phyloP scores from a whole-genome alignment of 805 yeast species.

The Vanderwaltozyma polyspora region DNA sequence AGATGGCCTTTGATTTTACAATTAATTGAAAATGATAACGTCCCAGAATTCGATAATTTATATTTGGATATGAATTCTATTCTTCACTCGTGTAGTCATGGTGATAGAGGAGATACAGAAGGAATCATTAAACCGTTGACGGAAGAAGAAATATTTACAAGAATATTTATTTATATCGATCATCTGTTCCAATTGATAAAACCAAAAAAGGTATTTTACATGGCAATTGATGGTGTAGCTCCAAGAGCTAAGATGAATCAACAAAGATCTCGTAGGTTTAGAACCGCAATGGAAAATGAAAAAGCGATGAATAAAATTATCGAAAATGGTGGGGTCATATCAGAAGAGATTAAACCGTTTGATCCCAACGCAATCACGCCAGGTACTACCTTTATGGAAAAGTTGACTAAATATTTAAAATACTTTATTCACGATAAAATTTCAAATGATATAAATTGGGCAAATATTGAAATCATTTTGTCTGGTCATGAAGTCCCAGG shows the following conservation, averaged over 20 bases:
- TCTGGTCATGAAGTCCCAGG: conserved; percentile 97
- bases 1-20: conserved; percentile 96
- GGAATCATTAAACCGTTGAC: conserved; percentile 52
- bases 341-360: conserved; percentile 70
- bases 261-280: conserved; percentile 87
- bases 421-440: conserved; percentile 82
- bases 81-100: conserved; percentile 81
- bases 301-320: conserved; percentile 61
- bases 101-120: conserved; percentile 40
- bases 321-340: conserved; percentile 48
- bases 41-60: conserved; percentile 88
- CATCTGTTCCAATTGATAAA: conserved; percentile 78
- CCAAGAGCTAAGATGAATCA: conserved; percentile 98
- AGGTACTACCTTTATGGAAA: conserved; percentile 92
- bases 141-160: conserved; percentile 83
- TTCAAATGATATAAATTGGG: conserved; percentile 79
- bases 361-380: conserved; percentile 92
- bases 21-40: conserved; percentile 62
- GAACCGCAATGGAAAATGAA: conserved; percentile 89
- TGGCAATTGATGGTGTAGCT: conserved; percentile 98
- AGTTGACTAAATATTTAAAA: conserved; percentile 65
- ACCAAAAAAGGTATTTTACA: conserved; percentile 76
- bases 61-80: too few species aligned
- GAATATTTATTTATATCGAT: conserved; percentile 89
- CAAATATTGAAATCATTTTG: conserved; percentile 58